A percentile compares a stretch with the other conserved stretches of the same genome.
Conservation (phyloP, 2,329 filamentous ascomycete genomes). For the Nothophoma quercina region DNA sequence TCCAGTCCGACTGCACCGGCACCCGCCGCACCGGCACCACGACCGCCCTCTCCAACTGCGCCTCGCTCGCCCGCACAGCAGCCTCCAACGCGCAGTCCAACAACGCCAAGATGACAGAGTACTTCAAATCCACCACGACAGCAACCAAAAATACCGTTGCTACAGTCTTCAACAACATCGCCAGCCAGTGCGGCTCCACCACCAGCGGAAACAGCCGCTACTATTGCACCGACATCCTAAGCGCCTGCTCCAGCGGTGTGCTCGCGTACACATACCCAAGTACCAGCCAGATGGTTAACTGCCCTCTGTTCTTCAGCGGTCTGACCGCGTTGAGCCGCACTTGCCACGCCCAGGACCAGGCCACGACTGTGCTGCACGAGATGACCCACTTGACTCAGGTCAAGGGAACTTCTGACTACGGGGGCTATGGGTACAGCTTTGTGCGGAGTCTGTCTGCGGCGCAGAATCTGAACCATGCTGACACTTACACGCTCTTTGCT, state of each 20-base stretch:
- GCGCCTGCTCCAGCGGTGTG: constrained; percentile 58
- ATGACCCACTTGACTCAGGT: constrained; percentile 65
- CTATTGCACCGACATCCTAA: constrained; percentile 65
- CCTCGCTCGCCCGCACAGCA: constrained; percentile 60
- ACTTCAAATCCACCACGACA: constrained; percentile 66
- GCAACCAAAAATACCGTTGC: constrained; percentile 59
- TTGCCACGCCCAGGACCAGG: constrained; percentile 70
- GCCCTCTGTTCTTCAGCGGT: constrained; percentile 63
- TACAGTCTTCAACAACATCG: constrained; percentile 60
- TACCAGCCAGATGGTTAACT: constrained; percentile 65
- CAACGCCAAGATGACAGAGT: constrained; percentile 62
- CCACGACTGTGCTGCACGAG: constrained; percentile 69
- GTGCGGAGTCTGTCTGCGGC: constrained; percentile 53
- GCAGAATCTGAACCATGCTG: constrained; percentile 68
- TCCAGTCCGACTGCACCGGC: constrained; percentile 64
- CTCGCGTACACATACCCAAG: constrained; percentile 67
- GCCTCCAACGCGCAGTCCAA: constrained; percentile 60
- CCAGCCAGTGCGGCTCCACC: constrained; percentile 61
- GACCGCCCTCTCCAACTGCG: constrained; percentile 62
- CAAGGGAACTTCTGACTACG: constrained; percentile 66
- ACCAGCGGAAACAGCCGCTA: constrained; percentile 59
- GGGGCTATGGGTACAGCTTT: constrained; percentile 62
- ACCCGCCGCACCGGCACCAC: constrained; percentile 53
- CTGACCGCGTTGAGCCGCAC: constrained; percentile 57
- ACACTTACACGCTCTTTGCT: constrained; percentile 58